Percentiles rank a stretch among this genome's conserved stretches.
Evolutionary conservation across 176 grass and related monocot genomes (phyloP).

Genomic region (Eragrostis nindensis): DNA sequence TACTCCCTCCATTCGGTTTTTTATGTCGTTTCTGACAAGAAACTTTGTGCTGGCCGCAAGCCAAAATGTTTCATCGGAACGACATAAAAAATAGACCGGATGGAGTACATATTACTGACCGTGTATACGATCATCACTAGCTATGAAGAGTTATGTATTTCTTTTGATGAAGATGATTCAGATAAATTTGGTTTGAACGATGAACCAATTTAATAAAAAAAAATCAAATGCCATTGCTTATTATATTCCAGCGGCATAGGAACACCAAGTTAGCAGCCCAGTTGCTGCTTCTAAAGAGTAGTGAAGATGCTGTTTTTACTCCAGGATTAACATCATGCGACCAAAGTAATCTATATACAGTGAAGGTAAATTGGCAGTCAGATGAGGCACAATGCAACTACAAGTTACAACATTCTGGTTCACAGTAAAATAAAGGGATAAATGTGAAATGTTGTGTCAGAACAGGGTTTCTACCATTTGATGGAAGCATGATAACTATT

Average conservation of each 20-base stretch:
- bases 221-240: not conserved
- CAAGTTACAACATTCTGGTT: conserved; percentile 1
- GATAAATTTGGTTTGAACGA: not conserved
- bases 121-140: not conserved
- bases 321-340: not conserved
- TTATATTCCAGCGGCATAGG: not conserved
- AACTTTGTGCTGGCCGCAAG: no score
- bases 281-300: not conserved
- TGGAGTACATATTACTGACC: not conserved
- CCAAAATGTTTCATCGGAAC: no score
- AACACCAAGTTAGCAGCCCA: not conserved
- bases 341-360: not conserved
- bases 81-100: no score
- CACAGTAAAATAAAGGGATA: not conserved
- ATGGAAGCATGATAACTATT: conserved; percentile 11
- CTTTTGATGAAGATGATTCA: not conserved
- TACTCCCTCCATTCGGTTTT: no score
- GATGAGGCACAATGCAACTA: not conserved
- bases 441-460: not conserved
- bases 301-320: not conserved
- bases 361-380: not conserved
- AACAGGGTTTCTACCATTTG: not conserved
- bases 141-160: not conserved
- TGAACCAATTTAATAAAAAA: conserved; percentile 16
- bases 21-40: no score